Evolutionary conservation across 1,284 basidiomycete genomes (phyloP), one percentile per base, ranked within the genome.

Genomic region (Papiliotrema flavescens): DNA sequence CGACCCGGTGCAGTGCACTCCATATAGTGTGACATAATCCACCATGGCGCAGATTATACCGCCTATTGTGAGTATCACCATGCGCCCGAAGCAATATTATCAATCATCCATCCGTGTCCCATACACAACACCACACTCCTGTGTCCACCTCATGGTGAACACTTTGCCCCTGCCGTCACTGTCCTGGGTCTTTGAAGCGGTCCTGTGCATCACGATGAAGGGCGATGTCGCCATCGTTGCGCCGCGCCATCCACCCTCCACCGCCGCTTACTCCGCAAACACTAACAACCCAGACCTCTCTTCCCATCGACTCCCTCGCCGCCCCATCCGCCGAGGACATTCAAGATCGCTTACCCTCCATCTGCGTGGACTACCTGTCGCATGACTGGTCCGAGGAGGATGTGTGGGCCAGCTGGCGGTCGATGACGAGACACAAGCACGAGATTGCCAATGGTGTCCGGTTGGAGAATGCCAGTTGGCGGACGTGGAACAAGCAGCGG

Each of bases 401-500:
- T 76, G 92, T 98, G 14, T 97, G 93, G 93, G 87, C 89, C 54
- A 92, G 89, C 49, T 98, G 95, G 95, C 84, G 95, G 64, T 91
- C 87, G 72, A 98, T 98, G 93, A 98, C 95, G 47, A 85, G 90
- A 62, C 90, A 93, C 80, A 98, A 98, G 84, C 90, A 97, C 74
- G 94, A 95, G 78, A 97, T 98, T 70, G 85, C 92, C 14, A 98
- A 98, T 73, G 95, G 95, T 47, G 83, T 90, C 54, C 81, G 95
- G 49, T 83, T 98, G 57, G 96, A 98, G 80, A 98, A 98, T 71
- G 96, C 96, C 3, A 90, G 87, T 66, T 98, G 95, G 95, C 81
- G 96, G 44, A 98, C 95, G 1, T 98, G 96, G 95, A 95, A 94
- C 84, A 98, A 98, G 79, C 95, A 98, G 82, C 82, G 95, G 61